Conservation (phyloP, 164 flowering plant species). For the Brasenia schreberi region DNA sequence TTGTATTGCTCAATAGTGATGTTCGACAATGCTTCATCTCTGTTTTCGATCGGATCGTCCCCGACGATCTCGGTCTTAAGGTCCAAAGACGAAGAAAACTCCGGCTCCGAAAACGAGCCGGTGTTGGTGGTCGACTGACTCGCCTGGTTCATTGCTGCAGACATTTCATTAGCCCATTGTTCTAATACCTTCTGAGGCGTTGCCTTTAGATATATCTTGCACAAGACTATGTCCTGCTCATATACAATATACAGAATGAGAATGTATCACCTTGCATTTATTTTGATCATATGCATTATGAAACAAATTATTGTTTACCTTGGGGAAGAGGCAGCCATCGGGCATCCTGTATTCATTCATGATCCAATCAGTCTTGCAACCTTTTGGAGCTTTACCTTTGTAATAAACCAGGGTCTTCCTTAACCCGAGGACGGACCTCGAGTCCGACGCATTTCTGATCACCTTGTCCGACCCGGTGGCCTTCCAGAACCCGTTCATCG, state of each 20-base stretch:
- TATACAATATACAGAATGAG: neutral
- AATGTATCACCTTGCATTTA: too few species aligned
- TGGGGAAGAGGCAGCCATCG: constrained; percentile 4
- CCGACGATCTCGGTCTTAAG: too few species aligned
- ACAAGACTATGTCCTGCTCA: neutral
- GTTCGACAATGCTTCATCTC: too few species aligned
- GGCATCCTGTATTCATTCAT: constrained; percentile 70
- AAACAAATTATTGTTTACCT: too few species aligned
- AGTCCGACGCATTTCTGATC: constrained; percentile 41
- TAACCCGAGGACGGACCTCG: constrained; percentile 49
- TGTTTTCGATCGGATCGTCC: too few species aligned
- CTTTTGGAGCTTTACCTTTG: constrained; percentile 73
- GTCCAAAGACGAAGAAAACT: too few species aligned
- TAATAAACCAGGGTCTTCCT: constrained; percentile 89
- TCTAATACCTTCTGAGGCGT: neutral
- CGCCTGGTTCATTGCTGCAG: too few species aligned
- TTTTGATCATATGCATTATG: too few species aligned
- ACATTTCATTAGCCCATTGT: neutral
- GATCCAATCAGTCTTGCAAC: constrained; percentile 86
- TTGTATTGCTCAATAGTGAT: too few species aligned
- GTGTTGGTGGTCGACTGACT: too few species aligned
- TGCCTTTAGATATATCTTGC: neutral
- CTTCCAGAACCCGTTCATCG: constrained; percentile 82
- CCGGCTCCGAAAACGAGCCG: too few species aligned
- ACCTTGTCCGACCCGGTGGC: constrained; percentile 89